Evolutionary conservation across 2,329 filamentous ascomycete species (phyloP), one percentile per base, ranked within the genome.

Genomic region (Fusarium burgessii): DNA sequence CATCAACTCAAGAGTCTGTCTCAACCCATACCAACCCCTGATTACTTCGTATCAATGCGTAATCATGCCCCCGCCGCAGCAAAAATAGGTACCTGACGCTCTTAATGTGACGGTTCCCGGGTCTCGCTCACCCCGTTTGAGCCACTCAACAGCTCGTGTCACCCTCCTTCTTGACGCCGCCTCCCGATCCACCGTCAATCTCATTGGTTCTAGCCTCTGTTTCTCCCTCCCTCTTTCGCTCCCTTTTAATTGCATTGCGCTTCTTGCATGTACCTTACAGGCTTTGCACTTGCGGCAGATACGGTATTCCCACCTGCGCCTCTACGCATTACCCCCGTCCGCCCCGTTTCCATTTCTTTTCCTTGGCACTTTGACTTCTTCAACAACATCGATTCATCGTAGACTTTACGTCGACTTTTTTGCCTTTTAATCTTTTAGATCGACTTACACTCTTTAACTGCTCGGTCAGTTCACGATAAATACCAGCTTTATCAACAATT

Each of bases 281-380:
- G 23, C 50, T 50, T 50, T 23, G 23, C 23, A 29, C 5, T 11
- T 45, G 23, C 51, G 23, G 60, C 36, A 49, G 35, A 36, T 46
- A 25, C 49, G 23, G 20, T 64, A 64, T 64, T 64, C 62, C 57
- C 55, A 50, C 32, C 43, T 33, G 23, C 46, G 29, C 46, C 23
- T 23, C 23, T 23, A 12, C 64, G 45, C 49, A 63, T 59, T 59
- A 46, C 60, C 70, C 66, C 67, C 67, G 45, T 66, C 65, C 20
- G n/a, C n/a, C 60, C 66, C 50, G 67, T 75, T 64, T 56, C 63
- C 56, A 56, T 67, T 67, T 67, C 62, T 56, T 67, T 72, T 74
- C 66, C 73, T 74, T 76, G 73, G 71, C 73, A 72, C 68, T 63
- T 72, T 71, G 46, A 58, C 66, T 68, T 65, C 68, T 66, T 66